phyloP scores from a whole-genome alignment of 2,329 filamentous ascomycete species.

The Calonectria hawksworthii region DNA sequence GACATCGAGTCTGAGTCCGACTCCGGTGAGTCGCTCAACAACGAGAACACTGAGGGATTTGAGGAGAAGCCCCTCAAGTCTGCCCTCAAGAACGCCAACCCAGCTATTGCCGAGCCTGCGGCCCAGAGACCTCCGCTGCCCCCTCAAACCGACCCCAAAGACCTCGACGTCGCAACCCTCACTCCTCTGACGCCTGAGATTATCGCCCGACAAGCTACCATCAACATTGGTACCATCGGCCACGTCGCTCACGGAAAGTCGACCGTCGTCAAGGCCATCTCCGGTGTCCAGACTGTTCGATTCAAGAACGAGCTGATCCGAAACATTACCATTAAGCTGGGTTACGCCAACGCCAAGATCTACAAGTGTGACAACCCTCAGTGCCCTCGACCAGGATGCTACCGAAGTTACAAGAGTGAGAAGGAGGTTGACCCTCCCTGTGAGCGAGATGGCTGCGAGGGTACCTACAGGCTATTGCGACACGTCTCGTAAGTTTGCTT shows the following conservation, averaged over 20 bases:
- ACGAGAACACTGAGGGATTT: conserved; percentile 68
- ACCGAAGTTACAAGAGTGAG: conserved; percentile 97
- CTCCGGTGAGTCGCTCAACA: conserved; percentile 74
- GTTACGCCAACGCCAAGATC: conserved; percentile 99
- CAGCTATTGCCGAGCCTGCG: conserved; percentile 69
- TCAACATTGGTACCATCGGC: conserved; percentile 98
- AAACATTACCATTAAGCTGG: conserved; percentile 99
- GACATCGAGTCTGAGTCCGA: conserved; percentile 81
- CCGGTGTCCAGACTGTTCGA: conserved; percentile 96
- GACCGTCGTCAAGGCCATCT: conserved; percentile 99
- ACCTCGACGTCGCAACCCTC: conserved; percentile 85
- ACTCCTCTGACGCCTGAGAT: conserved; percentile 95
- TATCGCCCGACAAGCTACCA: conserved; percentile 96
- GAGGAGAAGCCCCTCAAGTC: conserved; percentile 83
- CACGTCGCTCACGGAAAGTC: conserved; percentile 99
- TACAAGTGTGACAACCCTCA: conserved; percentile 96
- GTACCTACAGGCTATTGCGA: conserved; percentile 88
- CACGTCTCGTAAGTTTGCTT: conserved; percentile 85
- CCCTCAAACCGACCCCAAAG: conserved; percentile 92
- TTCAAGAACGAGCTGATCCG: conserved; percentile 99
- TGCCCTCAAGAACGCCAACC: conserved; percentile 81
- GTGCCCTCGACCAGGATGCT: conserved; percentile 95
- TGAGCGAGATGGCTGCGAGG: conserved; percentile 91
- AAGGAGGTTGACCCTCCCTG: conserved; percentile 98
- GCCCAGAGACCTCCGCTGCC: conserved; percentile 71